Evolutionary conservation across 805 yeast species (phyloP), one percentile per base, ranked within the genome.

Genomic region (Candida succiphila): DNA sequence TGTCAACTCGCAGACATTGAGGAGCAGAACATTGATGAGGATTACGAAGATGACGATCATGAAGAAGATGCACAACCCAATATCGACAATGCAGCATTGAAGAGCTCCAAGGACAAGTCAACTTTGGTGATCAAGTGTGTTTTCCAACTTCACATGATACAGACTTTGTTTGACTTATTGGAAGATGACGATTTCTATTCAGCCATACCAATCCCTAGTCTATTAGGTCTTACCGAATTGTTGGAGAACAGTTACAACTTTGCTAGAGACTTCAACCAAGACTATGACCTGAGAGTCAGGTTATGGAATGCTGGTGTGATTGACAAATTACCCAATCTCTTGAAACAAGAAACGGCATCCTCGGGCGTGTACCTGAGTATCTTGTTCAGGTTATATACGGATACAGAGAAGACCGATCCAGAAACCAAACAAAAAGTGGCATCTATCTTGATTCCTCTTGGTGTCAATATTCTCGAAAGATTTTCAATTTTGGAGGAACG

Each of bases 121-220:
- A 67, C 81, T 0, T 85, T 89, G 49, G 95, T 92, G 28, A 85
- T 87, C 30, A 88, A 88, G 56, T 86, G 96, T 58, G 94, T 92
- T 17, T 63, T 89, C 43, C 97, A 92, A 51, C 62, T 89, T 37
- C 67, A 88, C 48, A 74, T 92, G 75, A 87, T 92, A 47, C 95
- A 89, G 52, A 72, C 85, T 0, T 65, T 86, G 18, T 75, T 83
- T 38, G 97, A 87, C 47, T 58, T 89, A 31, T 75, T 87, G 52
- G 86, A 80, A 30, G 66, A 63, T 35, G 82, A 80, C 35, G 61
- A 56, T 4, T 84, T 89, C 45, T 83, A 82, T 44, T 72, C 67
- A 31, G 46, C 67, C 17, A 72, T 87, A 35, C 94, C 96, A 12
- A 74, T 77, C 34, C 55, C 66, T 5, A 69, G 80, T 42, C 63